Base-by-base conservation (phyloP, 2,329 filamentous ascomycete species). In the Verticillium longisporum region DNA sequence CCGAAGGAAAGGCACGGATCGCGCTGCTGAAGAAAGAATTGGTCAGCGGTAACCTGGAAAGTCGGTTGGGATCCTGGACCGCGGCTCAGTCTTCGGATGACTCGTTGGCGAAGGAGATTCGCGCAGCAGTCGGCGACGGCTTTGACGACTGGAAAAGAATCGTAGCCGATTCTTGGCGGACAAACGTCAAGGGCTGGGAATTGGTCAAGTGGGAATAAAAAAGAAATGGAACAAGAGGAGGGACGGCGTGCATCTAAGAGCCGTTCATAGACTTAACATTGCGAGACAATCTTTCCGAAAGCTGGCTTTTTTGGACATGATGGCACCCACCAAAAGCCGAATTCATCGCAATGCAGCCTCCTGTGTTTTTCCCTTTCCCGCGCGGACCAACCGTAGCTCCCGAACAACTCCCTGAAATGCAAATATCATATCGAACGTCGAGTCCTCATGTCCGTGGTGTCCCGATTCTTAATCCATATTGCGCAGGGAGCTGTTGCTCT, bases 1-100 rank as follows among this genome's bases (percentile, higher is more conserved):
- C 68, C 38, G 66, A 74, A n/a, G 74, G 74, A 5, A 73, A 73
- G 59, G 67, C 59, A 0, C 62, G 67, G 50, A 66, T 75, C 7
- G 32, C 62, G 6, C 66, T 66, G 37, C 41, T 77, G 15, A 73
- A 73, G 62, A 66, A 68, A 11, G 70, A 72, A 10, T 64, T 72
- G 2, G 61, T 59, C 5, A 66, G 68, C 14, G 60, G 66, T 31
- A 66, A 69, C 4, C 69, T 75, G 57, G 68, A 70, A 14, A 61
- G 63, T 1, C 59, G 64, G 4, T 59, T 73, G 5, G 68, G 66
- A 55, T 61, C 36, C 6, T 75, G 71, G 70, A 66, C 70, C 2
- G 72, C 60, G 33, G 63, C 38, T n/a, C 21, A 58, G 1, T 59
- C 60, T 21, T 26, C 54, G 14, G 65, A 62, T 2, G 60, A 64